Base-by-base conservation (phyloP, 495 filamentous ascomycete species). In the Geoglossum glabrum region DNA sequence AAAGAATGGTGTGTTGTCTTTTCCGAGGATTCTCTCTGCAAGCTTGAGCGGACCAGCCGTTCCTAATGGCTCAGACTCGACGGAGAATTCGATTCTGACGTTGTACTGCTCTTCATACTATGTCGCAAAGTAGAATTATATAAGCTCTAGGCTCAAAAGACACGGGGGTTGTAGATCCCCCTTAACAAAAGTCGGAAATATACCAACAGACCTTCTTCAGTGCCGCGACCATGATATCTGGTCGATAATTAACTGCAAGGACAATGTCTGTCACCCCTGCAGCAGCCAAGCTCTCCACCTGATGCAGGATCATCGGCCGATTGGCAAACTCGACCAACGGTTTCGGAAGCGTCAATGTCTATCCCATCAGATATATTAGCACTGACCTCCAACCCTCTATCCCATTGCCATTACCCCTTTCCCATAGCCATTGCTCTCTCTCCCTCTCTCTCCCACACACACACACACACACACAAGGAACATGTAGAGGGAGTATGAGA, bases 221-320 rank as follows among this genome's bases (percentile, higher is more conserved):
- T 4, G 81, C 79, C 17, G 76, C 67, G 40, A 82, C 79, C 92
- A 98, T 98, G 63, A 98, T 76, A 76, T 98, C 93, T 28, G 92
- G 92, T 61, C 92, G 83, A 75, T 98, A 98, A 76, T 98, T 98
- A 69, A 98, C 92, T 57, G 93, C 92, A 59, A 98, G 76, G 40
- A 98, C 93, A 65, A 98, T 95, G 73, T 97, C 89, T 61, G 90
- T 97, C 38, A 97, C 92, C 68, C 92, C 92, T 31, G 90, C 92
- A 61, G 85, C 86, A 62, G 93, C 92, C 64, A 98, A 75, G 64
- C 86, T 86, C 72, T 97, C 90, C 63, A 98, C 85, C 71, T 98
- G 92, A 75, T 98, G 92, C 61, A 92, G 76, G 72, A 98, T 98
- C 92, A 98, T 98, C 63, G 90, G 92, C 69, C 87, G 88, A 77